A percentile compares a stretch with the other conserved stretches of the same genome.
Conservation (phyloP, 805 yeast genomes). For the Pichia cabralensis region DNA sequence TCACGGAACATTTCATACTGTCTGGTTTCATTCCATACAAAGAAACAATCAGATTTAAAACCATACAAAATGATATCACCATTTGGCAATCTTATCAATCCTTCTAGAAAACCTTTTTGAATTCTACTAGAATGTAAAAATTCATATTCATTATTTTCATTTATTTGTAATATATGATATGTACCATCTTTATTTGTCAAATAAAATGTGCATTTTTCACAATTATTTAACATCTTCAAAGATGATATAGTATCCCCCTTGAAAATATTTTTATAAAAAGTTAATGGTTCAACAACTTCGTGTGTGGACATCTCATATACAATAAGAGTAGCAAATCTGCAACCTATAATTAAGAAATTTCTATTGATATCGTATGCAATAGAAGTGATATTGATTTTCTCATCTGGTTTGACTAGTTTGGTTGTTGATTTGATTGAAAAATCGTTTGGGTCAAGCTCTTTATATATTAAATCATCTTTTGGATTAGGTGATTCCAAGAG, state of each 20-base stretch:
- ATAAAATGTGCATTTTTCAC: constrained; percentile 17
- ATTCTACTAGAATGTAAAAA: constrained; percentile 41
- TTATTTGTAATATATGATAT: constrained; percentile 34
- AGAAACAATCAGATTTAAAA: constrained; percentile 70
- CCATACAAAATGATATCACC: constrained; percentile 58
- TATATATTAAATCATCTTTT: constrained; percentile 38
- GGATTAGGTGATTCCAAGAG: constrained; percentile 65
- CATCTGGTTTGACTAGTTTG: constrained; percentile 19
- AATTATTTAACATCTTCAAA: constrained; percentile 28
- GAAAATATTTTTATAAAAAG: constrained; percentile 37
- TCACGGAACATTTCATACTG: constrained; percentile 63
- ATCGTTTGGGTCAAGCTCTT: constrained; percentile 25
- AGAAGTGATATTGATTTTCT: constrained; percentile 49
- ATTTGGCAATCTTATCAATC: constrained; percentile 36
- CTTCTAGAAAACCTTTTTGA: constrained; percentile 75
- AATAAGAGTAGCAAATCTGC: constrained; percentile 60
- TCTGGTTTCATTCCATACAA: constrained; percentile 71
- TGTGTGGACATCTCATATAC: constrained; percentile 33
- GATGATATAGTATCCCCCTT: constrained; percentile 65
- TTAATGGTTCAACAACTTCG: constrained; percentile 18
- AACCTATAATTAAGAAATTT: constrained; percentile 49
- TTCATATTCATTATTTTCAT: constrained; percentile 4
- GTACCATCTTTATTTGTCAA: constrained; percentile 61
- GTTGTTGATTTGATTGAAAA: constrained; percentile 16
- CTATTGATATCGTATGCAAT: constrained; percentile 31